Conservation (phyloP, 1,139 yeast genomes). For the Chernovozyma aurita region DNA sequence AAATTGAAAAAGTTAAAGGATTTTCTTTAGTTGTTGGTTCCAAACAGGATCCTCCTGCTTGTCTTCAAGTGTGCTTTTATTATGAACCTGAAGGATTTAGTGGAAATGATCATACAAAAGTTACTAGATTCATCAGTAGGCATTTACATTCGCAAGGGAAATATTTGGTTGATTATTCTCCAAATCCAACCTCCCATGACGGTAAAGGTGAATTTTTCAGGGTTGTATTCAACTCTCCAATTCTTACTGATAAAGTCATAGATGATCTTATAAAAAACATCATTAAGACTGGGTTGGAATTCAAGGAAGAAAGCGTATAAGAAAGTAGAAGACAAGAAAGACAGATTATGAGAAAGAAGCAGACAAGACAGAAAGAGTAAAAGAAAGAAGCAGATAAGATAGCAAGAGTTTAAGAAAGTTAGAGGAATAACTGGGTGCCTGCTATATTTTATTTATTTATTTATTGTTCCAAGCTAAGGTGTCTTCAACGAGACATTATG, state of each 20-base stretch:
- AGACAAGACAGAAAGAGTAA: no score
- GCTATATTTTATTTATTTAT: no score
- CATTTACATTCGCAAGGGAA: slow-evolving; percentile 58
- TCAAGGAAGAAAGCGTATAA: background rate
- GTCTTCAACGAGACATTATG: no score
- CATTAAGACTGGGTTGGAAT: slow-evolving; percentile 21
- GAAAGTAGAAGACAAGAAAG: background rate
- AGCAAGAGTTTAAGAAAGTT: no score
- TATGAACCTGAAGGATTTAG: slow-evolving; percentile 45
- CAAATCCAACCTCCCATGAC: slow-evolving; percentile 49
- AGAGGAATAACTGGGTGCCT: no score
- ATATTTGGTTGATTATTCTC: slow-evolving; percentile 79
- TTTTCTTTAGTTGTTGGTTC: slow-evolving; percentile 47
- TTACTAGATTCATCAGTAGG: slow-evolving; percentile 64
- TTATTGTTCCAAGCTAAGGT: no score
- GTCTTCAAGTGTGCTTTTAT: slow-evolving; percentile 82
- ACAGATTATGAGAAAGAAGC: no score
- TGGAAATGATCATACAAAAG: slow-evolving; percentile 42
- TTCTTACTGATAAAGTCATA: slow-evolving; percentile 31
- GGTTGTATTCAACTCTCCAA: slow-evolving; percentile 79
- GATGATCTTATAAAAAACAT: slow-evolving; percentile 37
- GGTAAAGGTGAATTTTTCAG: slow-evolving; percentile 76
- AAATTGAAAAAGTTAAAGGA: slow-evolving; percentile 27
- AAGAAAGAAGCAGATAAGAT: no score
- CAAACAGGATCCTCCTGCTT: slow-evolving; percentile 59